phyloP scores from a whole-genome alignment of 306 rosid genomes.

The Urtica urens region DNA sequence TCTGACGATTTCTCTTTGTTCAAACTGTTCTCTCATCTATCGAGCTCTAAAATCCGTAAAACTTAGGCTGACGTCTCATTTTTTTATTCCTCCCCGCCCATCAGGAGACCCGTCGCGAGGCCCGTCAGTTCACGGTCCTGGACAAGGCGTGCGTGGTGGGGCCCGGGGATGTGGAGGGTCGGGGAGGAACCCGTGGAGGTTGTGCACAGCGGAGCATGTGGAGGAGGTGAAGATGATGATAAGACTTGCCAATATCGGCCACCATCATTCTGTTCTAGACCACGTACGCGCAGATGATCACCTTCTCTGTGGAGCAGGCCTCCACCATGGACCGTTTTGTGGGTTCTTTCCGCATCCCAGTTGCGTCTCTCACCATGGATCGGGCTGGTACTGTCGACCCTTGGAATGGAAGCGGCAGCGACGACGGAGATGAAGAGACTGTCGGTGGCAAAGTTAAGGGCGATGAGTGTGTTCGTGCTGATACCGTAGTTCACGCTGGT shows the following conservation, averaged over 20 bases:
- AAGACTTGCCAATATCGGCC: constrained; percentile 79
- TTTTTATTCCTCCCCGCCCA: too few relatives aligned
- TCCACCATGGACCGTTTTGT: constrained; percentile 68
- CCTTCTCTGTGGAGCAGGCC: constrained; percentile 94
- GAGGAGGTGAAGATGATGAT: constrained; percentile 92
- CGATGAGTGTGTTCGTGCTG: constrained; percentile 57
- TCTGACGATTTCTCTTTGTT: too few relatives aligned
- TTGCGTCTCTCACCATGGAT: constrained; percentile 74
- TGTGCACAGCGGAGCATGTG: constrained; percentile 60
- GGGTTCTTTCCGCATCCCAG: constrained; percentile 65
- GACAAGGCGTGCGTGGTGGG: constrained; percentile 67
- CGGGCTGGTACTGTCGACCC: constrained; percentile 51
- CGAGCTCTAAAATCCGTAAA: too few relatives aligned
- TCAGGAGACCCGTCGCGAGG: too few relatives aligned
- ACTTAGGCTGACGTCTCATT: too few relatives aligned
- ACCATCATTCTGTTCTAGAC: constrained; percentile 94
- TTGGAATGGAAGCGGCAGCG: constrained; percentile 68
- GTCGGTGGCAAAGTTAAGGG: constrained; percentile 41
- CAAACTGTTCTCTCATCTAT: too few relatives aligned
- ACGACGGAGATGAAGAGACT: constrained; percentile 47
- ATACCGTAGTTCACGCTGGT: constrained; percentile 81
- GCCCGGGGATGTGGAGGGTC: constrained; percentile 50
- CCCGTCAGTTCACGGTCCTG: too few relatives aligned
- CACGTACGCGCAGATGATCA: constrained; percentile 74
- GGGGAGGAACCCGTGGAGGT: constrained; percentile 61